Base-by-base conservation (phyloP, 176 grass and related monocot genomes). In the Carex parvula region DNA sequence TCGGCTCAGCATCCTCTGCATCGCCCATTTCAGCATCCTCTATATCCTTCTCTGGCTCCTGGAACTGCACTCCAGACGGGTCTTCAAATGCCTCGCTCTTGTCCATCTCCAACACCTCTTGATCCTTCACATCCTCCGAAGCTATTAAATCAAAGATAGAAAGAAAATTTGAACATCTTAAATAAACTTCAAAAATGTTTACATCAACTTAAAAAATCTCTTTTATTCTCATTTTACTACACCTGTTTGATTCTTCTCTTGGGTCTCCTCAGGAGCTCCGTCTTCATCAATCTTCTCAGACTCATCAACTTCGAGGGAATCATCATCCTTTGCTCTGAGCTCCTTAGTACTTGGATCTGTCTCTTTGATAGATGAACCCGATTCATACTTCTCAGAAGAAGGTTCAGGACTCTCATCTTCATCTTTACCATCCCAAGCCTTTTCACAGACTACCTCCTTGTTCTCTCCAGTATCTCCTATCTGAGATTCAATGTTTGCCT, bases 41-140 rank as follows among this genome's bases (percentile, higher is more conserved):
- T 2, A 35, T 84, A 80, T 89, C 85, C 42, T 90, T 81, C 24
- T 90, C 85, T 84, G 87, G 84, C 67, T 94, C 92, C 73, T 84
- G 64, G 73, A 98, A 80, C 71, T 93, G 83, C 53, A 81, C 86
- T 64, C 84, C 91, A 79, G 87, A 83, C 61, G 79, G 87, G 70
- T 98, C 92, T 87, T 98, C 87, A 91, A 94, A 94, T 73, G 91
- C 92, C 70, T 94, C 85, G 76, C 63, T 87, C 89, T 93, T 94
- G 42, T 94, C 88, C 82, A 93, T 74, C 62, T 80, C 55, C 82
- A 81, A 81, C 37, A n/a, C 79, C 35, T 82, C 79, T 26, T 52
- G 37, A 21, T 82, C 37, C 4, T 82, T 48, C 58, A 7, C 37
- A 52, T 82, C 58, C 44, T 64, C 79, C 5, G 20, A 9, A 39